A percentile compares a stretch with the other conserved stretches of the same genome.
Evolutionary conservation across 2,329 filamentous ascomycete species (phyloP).

Genomic region (Fusarium staphyleae): DNA sequence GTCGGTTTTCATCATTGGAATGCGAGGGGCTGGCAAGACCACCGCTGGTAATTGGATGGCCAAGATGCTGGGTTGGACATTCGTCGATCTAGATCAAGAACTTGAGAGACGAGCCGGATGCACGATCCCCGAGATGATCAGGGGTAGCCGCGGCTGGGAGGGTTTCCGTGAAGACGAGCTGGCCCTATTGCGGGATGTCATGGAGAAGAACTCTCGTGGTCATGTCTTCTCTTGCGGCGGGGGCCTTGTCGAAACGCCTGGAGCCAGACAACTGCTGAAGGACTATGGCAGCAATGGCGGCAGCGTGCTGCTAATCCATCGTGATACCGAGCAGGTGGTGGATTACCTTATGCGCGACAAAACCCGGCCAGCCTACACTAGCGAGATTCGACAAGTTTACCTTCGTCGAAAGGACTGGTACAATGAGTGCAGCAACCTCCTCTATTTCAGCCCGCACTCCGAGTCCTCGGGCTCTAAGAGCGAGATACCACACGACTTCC

Average conservation of each 20-base stretch:
- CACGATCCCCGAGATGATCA: slow-evolving; percentile 87
- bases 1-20: slow-evolving; percentile 94
- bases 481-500: slow-evolving; percentile 47
- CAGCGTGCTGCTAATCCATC: slow-evolving; percentile 84
- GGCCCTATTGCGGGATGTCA: slow-evolving; percentile 73
- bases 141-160: slow-evolving; percentile 77
- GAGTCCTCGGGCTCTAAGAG: slow-evolving; percentile 38
- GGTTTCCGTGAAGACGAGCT: slow-evolving; percentile 84
- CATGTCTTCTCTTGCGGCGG: slow-evolving; percentile 94
- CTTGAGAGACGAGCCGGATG: slow-evolving; percentile 77
- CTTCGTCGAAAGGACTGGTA: slow-evolving; percentile 88
- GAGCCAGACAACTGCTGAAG: slow-evolving; percentile 77
- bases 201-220: slow-evolving; percentile 76
- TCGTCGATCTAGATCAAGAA: slow-evolving; percentile 88
- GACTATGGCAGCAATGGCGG: slow-evolving; percentile 79
- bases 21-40: slow-evolving; percentile 97
- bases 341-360: slow-evolving; percentile 89
- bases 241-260: slow-evolving; percentile 86
- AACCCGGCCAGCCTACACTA: slow-evolving; percentile 88
- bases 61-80: slow-evolving; percentile 74
- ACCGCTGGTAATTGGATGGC: slow-evolving; percentile 90
- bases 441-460: slow-evolving; percentile 82
- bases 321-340: slow-evolving; percentile 87
- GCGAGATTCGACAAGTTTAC: slow-evolving; percentile 92
- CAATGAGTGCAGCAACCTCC: slow-evolving; percentile 89